phyloP scores from a whole-genome alignment of 1,139 yeast genomes.

The Blastobotrys niveus region DNA sequence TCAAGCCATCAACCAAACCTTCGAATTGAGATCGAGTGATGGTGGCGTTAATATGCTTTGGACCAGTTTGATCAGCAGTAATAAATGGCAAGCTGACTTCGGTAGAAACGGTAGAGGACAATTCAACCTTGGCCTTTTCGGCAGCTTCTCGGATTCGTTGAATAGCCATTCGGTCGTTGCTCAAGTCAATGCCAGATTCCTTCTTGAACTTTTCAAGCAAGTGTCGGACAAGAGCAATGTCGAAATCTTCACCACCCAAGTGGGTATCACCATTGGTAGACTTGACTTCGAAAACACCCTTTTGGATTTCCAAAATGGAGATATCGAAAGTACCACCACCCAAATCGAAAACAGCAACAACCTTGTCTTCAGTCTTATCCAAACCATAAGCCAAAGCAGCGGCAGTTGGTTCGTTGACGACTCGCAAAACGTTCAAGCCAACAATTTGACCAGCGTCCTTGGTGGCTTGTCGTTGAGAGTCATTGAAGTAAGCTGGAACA shows the following conservation, averaged over 20 bases:
- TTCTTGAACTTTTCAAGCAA: constrained; percentile 89
- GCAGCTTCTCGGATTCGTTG: constrained; percentile 99
- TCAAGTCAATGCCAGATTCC: constrained; percentile 84
- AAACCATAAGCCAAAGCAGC: constrained; percentile 98
- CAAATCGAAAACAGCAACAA: constrained; percentile 78
- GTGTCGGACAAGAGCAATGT: constrained; percentile 80
- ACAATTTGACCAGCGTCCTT: constrained; percentile 98
- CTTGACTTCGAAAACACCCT: constrained; percentile 97
- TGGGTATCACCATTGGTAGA: constrained; percentile 89
- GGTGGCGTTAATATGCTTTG: constrained; percentile 96
- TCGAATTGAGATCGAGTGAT: constrained; percentile 91
- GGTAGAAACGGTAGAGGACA: constrained; percentile 88
- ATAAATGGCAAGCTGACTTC: constrained; percentile 97
- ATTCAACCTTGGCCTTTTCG: constrained; percentile 98
- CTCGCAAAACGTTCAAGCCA: constrained; percentile 92
- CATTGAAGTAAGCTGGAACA: constrained; percentile 97
- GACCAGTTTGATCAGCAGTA: constrained; percentile 92
- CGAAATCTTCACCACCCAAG: constrained; percentile 81
- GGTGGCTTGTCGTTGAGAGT: constrained; percentile 98
- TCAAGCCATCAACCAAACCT: constrained; percentile 79
- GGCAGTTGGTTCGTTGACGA: constrained; percentile 98
- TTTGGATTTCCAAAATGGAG: constrained; percentile 78
- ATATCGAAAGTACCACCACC: constrained; percentile 92
- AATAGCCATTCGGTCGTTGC: constrained; percentile 94
- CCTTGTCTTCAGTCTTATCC: constrained; percentile 70